These are phyloP conservation scores for Candida chilensis DNA, from an alignment of 805 yeast species.

Conservation along the genomic window DNA sequence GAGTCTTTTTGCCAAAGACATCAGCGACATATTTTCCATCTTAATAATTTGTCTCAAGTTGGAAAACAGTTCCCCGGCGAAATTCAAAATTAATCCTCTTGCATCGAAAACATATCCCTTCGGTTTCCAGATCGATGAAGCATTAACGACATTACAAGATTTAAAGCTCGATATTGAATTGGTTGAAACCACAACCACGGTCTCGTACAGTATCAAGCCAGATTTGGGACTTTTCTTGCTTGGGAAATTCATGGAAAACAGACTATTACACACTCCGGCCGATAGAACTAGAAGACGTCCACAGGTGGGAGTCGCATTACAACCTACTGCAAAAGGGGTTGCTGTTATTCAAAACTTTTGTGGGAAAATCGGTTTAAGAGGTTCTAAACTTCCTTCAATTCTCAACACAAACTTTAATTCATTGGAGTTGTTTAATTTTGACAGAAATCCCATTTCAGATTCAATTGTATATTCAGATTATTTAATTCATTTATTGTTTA, in stretches of 20 bases:
- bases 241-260: slow-evolving; percentile 46
- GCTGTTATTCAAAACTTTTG: slow-evolving; percentile 58
- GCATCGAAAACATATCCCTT: slow-evolving; percentile 31
- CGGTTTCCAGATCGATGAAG: slow-evolving; percentile 43
- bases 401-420: slow-evolving; percentile 55
- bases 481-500: slow-evolving; percentile 57
- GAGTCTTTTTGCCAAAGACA: slow-evolving; percentile 41
- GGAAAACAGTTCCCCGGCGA: slow-evolving; percentile 6
- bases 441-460: slow-evolving; percentile 52
- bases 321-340: slow-evolving; percentile 90
- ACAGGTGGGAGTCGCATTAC: slow-evolving; percentile 37
- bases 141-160: slow-evolving; percentile 39
- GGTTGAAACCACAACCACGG: slow-evolving; percentile 39
- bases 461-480: slow-evolving; percentile 51
- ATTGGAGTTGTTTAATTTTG: slow-evolving; percentile 61
- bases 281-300: slow-evolving; percentile 55
- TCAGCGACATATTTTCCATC: slow-evolving; percentile 52
- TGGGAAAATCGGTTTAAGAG: slow-evolving; percentile 41
- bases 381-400: slow-evolving; percentile 29
- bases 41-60: slow-evolving; percentile 28
- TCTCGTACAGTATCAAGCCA: slow-evolving; percentile 43
- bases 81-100: slow-evolving; percentile 13
- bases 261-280: slow-evolving; percentile 64
- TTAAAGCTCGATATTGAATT: slow-evolving; percentile 40
- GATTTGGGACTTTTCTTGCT: slow-evolving; percentile 40